Conservation (phyloP, 768 basidiomycete genomes). For the Infundibulicybe gibba region DNA sequence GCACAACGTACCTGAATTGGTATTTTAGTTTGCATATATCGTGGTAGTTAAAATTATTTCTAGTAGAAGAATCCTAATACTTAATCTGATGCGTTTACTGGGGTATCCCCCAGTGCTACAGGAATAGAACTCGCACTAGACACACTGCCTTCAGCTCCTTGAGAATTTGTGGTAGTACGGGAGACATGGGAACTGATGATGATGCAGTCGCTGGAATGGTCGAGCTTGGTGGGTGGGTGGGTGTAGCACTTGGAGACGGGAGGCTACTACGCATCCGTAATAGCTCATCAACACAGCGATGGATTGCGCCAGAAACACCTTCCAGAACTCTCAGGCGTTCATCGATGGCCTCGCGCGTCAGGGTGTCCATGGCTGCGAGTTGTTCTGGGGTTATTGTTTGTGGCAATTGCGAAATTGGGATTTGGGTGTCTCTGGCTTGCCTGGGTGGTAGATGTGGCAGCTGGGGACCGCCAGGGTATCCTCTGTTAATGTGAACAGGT, state of each 20-base stretch:
- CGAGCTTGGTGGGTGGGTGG: conserved; percentile 10
- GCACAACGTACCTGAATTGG: conserved; percentile 3
- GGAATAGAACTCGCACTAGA: conserved; percentile 1
- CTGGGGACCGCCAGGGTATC: conserved; percentile 1
- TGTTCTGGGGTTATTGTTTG: conserved; percentile 56
- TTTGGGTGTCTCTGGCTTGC: conserved; percentile 3
- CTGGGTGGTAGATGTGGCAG: conserved; percentile 1
- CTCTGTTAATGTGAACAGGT: conserved; percentile 2
- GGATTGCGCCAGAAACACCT: conserved; percentile 71
- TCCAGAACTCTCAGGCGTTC: conserved; percentile 79
- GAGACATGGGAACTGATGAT: background rate
- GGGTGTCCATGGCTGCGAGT: conserved; percentile 55
- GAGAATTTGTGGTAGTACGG: background rate
- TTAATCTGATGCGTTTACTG: too few relatives aligned
- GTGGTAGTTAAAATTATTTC: background rate
- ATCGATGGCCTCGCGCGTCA: conserved; percentile 81
- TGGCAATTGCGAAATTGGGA: conserved; percentile 31
- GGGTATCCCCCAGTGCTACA: too few relatives aligned
- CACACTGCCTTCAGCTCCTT: background rate
- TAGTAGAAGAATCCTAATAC: background rate
- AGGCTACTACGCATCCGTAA: conserved; percentile 71
- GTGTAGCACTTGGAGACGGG: conserved; percentile 29
- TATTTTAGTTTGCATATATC: background rate
- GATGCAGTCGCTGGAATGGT: conserved; percentile 4
- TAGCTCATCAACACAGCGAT: conserved; percentile 76